These are phyloP conservation scores for Cladosporium sp. DNA, from an alignment of 2,329 filamentous ascomycete species.

Conservation along the genomic window DNA sequence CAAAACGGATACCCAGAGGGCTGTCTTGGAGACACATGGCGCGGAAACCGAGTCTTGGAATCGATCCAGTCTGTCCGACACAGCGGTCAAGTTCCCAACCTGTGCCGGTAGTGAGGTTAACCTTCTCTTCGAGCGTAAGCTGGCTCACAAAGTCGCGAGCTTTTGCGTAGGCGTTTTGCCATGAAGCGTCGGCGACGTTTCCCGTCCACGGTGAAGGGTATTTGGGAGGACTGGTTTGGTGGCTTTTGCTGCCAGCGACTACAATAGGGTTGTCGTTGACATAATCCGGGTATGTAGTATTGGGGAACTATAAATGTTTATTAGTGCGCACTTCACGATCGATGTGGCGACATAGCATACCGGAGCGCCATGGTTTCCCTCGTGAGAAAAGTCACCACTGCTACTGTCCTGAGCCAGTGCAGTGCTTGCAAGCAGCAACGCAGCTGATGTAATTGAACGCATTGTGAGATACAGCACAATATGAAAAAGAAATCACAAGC, in stretches of 20 bases:
- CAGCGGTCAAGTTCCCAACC: conserved; percentile 62
- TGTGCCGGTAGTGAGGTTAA: conserved; percentile 41
- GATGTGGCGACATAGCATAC: not conserved
- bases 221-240: conserved; percentile 24
- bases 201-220: conserved; percentile 28
- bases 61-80: conserved; percentile 69
- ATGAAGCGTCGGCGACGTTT: conserved; percentile 42
- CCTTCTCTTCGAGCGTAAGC: conserved; percentile 31
- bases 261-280: conserved; percentile 24
- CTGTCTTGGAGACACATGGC: conserved; percentile 80
- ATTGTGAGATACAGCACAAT: conserved; percentile 2
- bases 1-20: conserved; percentile 72
- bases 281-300: conserved; percentile 26
- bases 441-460: conserved; percentile 6
- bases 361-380: conserved; percentile 10
- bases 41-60: conserved; percentile 67
- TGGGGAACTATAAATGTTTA: conserved; percentile 16
- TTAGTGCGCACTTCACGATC: not conserved
- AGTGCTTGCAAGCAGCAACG: conserved; percentile 3
- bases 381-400: conserved; percentile 3
- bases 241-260: conserved; percentile 21
- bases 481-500: not conserved
- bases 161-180: conserved; percentile 28
- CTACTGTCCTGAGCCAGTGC: not conserved
- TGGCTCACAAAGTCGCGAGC: conserved; percentile 30